Percentiles rank a stretch among this genome's conserved stretches.
Conservation (phyloP, 2,329 filamentous ascomycete species). For the Clonostachys chloroleuca region DNA sequence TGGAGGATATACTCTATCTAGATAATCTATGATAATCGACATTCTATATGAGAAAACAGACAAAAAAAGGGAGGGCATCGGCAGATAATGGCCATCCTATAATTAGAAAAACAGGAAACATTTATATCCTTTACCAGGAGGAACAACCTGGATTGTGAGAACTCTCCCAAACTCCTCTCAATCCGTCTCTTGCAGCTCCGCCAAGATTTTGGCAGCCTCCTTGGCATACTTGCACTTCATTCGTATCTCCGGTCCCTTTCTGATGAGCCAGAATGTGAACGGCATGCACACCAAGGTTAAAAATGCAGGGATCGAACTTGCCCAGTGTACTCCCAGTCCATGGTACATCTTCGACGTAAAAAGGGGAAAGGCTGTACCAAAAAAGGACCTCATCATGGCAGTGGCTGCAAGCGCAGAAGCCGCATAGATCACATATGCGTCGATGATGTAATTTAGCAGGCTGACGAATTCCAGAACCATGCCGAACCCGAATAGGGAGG, state of each 20-base stretch:
- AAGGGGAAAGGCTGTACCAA: slow-evolving; percentile 63
- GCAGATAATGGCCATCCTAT: no score
- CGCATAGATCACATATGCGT: slow-evolving; percentile 64
- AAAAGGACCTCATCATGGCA: slow-evolving; percentile 59
- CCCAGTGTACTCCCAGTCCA: slow-evolving; percentile 65
- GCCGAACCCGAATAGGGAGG: slow-evolving; percentile 45
- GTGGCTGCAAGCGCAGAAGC: slow-evolving; percentile 66
- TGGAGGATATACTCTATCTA: no score
- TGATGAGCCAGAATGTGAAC: slow-evolving; percentile 56
- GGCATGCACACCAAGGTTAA: slow-evolving; percentile 56
- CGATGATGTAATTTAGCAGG: slow-evolving; percentile 57
- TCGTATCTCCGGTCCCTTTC: slow-evolving; percentile 48
- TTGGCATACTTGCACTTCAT: slow-evolving; percentile 50
- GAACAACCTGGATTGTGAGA: no score
- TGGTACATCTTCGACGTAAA: slow-evolving; percentile 52
- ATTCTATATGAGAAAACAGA: no score
- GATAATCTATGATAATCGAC: no score
- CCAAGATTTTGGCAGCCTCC: slow-evolving; percentile 12
- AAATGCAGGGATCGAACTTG: slow-evolving; percentile 63
- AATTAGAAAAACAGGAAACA: no score
- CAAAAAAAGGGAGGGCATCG: no score
- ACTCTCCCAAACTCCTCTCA: no score
- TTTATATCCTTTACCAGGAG: no score
- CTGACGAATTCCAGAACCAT: slow-evolving; percentile 55
- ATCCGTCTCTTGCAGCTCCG: no score